Base-by-base conservation (phyloP, 345 rosid species). In the Mercurialis annua region DNA sequence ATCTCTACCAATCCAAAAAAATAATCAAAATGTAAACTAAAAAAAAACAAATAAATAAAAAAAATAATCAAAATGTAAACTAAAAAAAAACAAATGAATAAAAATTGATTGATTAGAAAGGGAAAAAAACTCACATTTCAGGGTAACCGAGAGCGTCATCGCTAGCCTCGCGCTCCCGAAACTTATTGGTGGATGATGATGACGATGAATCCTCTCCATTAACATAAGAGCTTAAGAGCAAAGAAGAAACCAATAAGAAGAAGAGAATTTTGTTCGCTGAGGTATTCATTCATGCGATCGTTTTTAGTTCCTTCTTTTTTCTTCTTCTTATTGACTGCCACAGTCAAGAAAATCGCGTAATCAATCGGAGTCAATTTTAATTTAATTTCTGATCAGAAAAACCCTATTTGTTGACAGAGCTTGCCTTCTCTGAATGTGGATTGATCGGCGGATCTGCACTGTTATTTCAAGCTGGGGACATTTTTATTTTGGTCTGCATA, bases 121-220 rank as follows among this genome's bases (percentile, higher is more conserved):
- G 46, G 59, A 67, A 57, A 62, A 20, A 55, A 72, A 71, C 85
- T 80, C 70, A 95, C 99, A 83, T 62, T 58, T 92, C 82, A 20
- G 96, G 90, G 77, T 81, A 88, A 50, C 85, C 96, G 29, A 73
- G 78, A 33, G 84, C 86, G 69, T 95, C 99, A 61, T 92, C 98
- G 21, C 83, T 85, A 67, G 99, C 92, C 61, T 75, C 64, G 56
- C 97, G 87, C 69, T 86, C 81, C 72, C 94, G 92, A 77, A 92
- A 92, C 73, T 88, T 95, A 72, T 81, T 87, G 49, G 60, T 74
- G 43, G 67, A 60, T 10, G 87, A 64, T 10, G n/a, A n/a, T n/a
- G n/a, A n/a, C n/a, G n/a, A n/a, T n/a, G n/a, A n/a, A n/a, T 76
- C 89, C 33, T 86, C 82, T 8, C 80, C 96, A 63, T 46, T 27